Evolutionary conservation across 352 stramenopile species (phyloP).

Genomic region (Thraustotheca clavata): DNA sequence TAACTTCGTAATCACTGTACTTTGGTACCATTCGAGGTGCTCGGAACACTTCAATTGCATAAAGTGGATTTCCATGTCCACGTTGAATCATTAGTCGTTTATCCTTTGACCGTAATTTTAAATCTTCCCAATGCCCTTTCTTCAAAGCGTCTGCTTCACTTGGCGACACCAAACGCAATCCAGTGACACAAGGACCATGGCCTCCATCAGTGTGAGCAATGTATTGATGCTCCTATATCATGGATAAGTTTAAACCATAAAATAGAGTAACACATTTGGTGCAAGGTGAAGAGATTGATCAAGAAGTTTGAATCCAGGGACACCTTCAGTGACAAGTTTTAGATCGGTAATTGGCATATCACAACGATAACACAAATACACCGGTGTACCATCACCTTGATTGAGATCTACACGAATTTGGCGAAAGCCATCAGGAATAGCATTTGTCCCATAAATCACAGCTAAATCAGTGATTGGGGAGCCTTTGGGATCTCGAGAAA

Average conservation of each 20-base stretch:
- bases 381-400: conserved; percentile 69
- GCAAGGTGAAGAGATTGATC: conserved; percentile 64
- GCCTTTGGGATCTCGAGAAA: conserved; percentile 52
- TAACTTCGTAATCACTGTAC: conserved; percentile 86
- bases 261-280: conserved; percentile 20
- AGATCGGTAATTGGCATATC: conserved; percentile 85
- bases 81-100: conserved; percentile 61
- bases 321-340: conserved; percentile 75
- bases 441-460: conserved; percentile 68
- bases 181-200: conserved; percentile 71
- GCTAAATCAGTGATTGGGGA: conserved; percentile 81
- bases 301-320: conserved; percentile 77
- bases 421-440: conserved; percentile 81
- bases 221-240: conserved; percentile 63
- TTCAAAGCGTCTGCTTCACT: conserved; percentile 35
- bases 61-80: conserved; percentile 80
- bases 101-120: conserved; percentile 32
- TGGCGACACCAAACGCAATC: conserved; percentile 53
- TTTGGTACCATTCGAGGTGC: conserved; percentile 73
- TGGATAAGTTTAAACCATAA: conserved; percentile 20
- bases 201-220: conserved; percentile 74
- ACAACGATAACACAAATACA: conserved; percentile 80
- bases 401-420: conserved; percentile 81
- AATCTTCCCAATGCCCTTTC: conserved; percentile 57
- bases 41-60: conserved; percentile 79